Base-by-base conservation (phyloP, 768 basidiomycete genomes). In the Podaxis sp. region DNA sequence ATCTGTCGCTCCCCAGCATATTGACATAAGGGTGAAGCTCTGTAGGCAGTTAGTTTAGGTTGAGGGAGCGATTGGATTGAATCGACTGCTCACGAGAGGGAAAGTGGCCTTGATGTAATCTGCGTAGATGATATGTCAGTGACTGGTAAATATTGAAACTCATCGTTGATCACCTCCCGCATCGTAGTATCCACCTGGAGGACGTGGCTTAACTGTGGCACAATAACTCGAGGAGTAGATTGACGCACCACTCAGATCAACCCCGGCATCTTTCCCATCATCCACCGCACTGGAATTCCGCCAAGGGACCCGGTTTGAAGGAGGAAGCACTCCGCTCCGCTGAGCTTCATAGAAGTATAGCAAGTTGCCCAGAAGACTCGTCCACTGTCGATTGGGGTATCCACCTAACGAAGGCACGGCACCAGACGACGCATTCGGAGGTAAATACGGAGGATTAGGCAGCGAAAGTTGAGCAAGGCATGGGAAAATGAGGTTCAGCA, bases 291-390 rank as follows among this genome's bases (percentile, higher is more conserved):
- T 93, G 60, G 89, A 83, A 69, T 97, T 97, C 57, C 95, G 80
- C 96, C 96, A 98, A 26, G 83, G 70, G 2, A 96, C 92, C 44
- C 95, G 83, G 64, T 91, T 92, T 3, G 78, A 78, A 12, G 75
- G 68, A 0, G 89, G 83, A 15, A 96, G 81, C 48, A 80, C 79
- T 15, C 95, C 95, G 58, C 90, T 91, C 20, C 95, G 82, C 70
- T 97, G 95, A 1, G 88, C 94, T 65, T 97, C 95, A 70, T 95
- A 97, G 74, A 96, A 96, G 70, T 87, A 96, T 28, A 96, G 72
- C 28, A 89, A 73, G 72, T 89, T 87, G 3, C 95, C 95, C 0
- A 96, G 82, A 2, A 96, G 73, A 54, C 80, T 88, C 4, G 87
- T 82, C 93, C 95, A 96, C 71, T 95, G 91, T 2, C 83, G 68